Conservation (phyloP, 306 rosid genomes). For the Castanea crenata region DNA sequence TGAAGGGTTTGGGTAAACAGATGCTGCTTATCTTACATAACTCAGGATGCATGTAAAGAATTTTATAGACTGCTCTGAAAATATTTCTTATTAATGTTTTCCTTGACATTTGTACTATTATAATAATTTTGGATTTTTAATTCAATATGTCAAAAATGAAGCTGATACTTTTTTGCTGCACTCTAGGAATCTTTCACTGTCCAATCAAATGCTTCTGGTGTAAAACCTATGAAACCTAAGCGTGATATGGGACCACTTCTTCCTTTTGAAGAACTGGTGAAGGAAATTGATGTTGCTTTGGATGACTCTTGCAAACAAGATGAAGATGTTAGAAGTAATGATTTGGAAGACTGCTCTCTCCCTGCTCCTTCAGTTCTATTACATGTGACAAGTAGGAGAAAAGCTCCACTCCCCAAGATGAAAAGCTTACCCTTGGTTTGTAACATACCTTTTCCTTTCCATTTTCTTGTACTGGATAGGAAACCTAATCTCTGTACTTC, state of each 20-base stretch:
- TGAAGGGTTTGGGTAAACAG: not conserved
- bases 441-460: conserved; percentile 17
- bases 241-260: conserved; percentile 70
- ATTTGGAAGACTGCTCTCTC: conserved; percentile 38
- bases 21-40: not conserved
- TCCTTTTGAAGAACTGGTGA: conserved; percentile 67
- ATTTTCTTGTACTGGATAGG: conserved; percentile 22
- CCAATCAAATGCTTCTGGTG: conserved; percentile 50
- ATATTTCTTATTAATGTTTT: not conserved
- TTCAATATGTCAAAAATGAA: not conserved
- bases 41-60: not conserved
- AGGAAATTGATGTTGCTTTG: conserved; percentile 41
- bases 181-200: conserved; percentile 46
- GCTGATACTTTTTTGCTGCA: conserved; percentile 11
- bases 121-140: not conserved
- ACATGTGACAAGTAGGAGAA: conserved; percentile 84
- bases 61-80: not conserved
- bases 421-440: conserved; percentile 65
- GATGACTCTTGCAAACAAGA: conserved; percentile 42
- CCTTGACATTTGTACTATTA: not conserved
- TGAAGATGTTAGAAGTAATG: conserved; percentile 35
- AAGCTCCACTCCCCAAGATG: conserved; percentile 46
- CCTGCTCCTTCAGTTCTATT: conserved; percentile 66
- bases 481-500: conserved; percentile 25
- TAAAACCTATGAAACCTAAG: conserved; percentile 36